Conservation (phyloP, 345 rosid species). For the Corymbia maculata region DNA sequence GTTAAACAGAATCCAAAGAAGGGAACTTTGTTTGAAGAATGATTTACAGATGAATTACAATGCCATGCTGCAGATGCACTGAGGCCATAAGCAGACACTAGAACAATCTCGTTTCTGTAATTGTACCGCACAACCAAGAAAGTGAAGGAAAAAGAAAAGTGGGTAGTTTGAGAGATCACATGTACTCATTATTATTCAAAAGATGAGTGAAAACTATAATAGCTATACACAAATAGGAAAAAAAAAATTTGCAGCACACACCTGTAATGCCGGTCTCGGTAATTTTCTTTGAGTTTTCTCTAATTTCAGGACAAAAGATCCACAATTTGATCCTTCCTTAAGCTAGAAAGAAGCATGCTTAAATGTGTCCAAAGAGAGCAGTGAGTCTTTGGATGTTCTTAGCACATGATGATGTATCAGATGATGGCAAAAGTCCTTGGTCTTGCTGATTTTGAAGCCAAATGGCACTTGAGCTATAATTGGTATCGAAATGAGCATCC, state of each 20-base stretch:
- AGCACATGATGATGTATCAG: background rate
- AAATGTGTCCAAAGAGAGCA: background rate
- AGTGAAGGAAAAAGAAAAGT: background rate
- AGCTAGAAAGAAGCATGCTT: background rate
- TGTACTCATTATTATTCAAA: background rate
- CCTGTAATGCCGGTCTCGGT: background rate
- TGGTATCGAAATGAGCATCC: background rate
- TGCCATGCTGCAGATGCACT: background rate
- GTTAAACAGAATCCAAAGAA: background rate
- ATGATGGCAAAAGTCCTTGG: background rate
- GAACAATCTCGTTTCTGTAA: background rate
- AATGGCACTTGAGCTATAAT: background rate
- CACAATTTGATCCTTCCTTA: background rate
- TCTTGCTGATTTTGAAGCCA: conserved; percentile 6
- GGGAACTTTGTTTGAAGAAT: background rate
- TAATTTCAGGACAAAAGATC: background rate
- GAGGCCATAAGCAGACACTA: background rate
- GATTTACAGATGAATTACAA: background rate
- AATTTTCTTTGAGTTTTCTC: background rate
- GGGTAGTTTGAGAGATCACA: background rate
- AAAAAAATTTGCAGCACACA: background rate
- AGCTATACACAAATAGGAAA: background rate
- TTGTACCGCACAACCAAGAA: background rate
- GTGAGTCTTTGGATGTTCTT: conserved; percentile 2
- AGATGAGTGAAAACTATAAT: background rate